These are phyloP conservation scores for Wickerhamiella pararugosa DNA, from an alignment of 1,139 yeast genomes.

Conservation along the genomic window DNA sequence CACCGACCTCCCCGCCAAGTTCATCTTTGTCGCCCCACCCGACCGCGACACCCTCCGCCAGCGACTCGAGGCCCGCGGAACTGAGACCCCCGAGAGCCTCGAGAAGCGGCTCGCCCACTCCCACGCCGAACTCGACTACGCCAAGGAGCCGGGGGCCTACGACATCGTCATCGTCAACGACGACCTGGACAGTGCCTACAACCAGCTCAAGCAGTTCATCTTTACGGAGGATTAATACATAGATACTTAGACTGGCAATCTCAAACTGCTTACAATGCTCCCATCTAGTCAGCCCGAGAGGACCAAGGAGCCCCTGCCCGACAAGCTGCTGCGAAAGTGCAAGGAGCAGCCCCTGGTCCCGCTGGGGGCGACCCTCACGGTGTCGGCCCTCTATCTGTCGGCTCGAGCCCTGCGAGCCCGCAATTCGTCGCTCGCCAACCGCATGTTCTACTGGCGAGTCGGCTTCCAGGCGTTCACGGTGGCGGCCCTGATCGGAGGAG, in stretches of 20 bases:
- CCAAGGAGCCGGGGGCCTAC: constrained; percentile 77
- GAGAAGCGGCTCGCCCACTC: constrained; percentile 80
- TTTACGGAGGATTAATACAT: neutral
- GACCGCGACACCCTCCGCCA: constrained; percentile 57
- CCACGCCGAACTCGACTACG: constrained; percentile 69
- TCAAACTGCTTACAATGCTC: constrained; percentile 4
- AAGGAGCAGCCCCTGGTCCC: constrained; percentile 39
- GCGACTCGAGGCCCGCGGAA: constrained; percentile 79
- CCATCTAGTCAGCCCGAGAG: constrained; percentile 8
- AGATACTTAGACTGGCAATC: too few species aligned
- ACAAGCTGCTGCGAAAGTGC: constrained; percentile 22
- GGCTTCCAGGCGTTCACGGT: constrained; percentile 73
- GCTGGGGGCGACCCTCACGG: constrained; percentile 60
- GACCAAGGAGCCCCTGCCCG: constrained; percentile 15
- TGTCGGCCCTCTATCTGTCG: constrained; percentile 67
- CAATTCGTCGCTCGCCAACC: constrained; percentile 60
- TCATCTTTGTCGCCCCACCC: constrained; percentile 83
- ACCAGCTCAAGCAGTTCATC: constrained; percentile 62
- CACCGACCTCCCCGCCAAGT: constrained; percentile 71
- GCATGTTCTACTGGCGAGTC: constrained; percentile 81
- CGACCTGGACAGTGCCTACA: constrained; percentile 77
- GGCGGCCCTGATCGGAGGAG: constrained; percentile 70
- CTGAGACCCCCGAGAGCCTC: constrained; percentile 77
- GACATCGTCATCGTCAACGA: constrained; percentile 82
- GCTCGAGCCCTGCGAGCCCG: constrained; percentile 64